Evolutionary conservation across 2,329 filamentous ascomycete species (phyloP).

Genomic region (Neonectria ditissima): DNA sequence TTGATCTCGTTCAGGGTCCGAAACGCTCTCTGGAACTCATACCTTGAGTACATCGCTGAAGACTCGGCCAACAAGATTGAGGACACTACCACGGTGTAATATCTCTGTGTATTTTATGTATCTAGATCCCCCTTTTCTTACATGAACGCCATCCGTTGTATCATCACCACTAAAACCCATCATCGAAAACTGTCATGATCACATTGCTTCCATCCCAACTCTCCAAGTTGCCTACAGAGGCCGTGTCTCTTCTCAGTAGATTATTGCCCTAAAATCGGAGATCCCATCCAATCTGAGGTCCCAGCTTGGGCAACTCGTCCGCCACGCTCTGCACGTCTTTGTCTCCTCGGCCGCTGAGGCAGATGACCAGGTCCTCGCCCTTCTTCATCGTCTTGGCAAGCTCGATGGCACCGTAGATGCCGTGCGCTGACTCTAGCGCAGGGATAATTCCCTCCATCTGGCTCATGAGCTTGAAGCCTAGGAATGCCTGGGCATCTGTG

Average conservation of each 20-base stretch:
- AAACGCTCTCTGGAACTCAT: no score
- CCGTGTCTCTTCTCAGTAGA: neutral
- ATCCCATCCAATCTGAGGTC: conserved; percentile 86
- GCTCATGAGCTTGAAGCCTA: conserved; percentile 85
- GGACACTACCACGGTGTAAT: conserved; percentile 40
- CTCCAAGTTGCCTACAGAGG: neutral
- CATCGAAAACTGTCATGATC: conserved; percentile 31
- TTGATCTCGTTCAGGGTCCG: no score
- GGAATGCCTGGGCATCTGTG: conserved; percentile 90
- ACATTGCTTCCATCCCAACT: conserved; percentile 31
- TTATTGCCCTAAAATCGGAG: conserved; percentile 64
- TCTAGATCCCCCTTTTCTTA: conserved; percentile 39
- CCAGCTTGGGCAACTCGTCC: conserved; percentile 88
- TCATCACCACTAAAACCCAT: conserved; percentile 37
- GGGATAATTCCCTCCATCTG: conserved; percentile 97
- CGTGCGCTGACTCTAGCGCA: conserved; percentile 92
- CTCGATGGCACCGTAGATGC: conserved; percentile 88
- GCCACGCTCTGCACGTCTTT: conserved; percentile 99
- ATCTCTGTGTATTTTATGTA: conserved; percentile 46
- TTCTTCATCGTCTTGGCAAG: conserved; percentile 92
- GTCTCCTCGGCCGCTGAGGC: conserved; percentile 91
- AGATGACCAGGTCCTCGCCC: conserved; percentile 92
- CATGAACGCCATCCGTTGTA: conserved; percentile 44
- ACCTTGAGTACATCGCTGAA: no score
- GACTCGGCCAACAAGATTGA: conserved; percentile 14